phyloP scores from a whole-genome alignment of 495 filamentous ascomycete genomes.

The Penicillium maclennaniae region DNA sequence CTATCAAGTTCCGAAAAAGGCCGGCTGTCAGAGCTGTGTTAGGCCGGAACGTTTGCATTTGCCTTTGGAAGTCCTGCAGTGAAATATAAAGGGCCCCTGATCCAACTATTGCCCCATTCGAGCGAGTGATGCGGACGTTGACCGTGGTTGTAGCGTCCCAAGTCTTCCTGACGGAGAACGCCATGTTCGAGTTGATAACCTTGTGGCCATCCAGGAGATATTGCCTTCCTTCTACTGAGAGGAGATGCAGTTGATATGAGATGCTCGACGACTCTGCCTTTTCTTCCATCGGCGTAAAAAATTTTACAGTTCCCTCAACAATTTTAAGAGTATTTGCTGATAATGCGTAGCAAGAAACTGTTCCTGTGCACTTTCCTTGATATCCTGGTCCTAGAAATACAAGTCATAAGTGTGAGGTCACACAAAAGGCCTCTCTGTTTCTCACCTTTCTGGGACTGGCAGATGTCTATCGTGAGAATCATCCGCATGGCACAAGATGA shows the following conservation, averaged over 20 bases:
- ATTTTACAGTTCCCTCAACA: background rate
- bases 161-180: slow-evolving; percentile 48
- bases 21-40: background rate
- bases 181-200: slow-evolving; percentile 55
- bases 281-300: background rate
- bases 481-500: background rate
- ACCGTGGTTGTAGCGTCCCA: slow-evolving; percentile 64
- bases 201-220: slow-evolving; percentile 61
- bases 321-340: background rate
- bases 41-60: slow-evolving; percentile 52
- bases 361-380: background rate
- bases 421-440: background rate
- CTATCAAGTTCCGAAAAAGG: background rate
- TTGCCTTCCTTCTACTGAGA: slow-evolving; percentile 44
- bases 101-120: slow-evolving; percentile 45
- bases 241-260: slow-evolving; percentile 57
- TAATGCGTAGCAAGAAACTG: background rate
- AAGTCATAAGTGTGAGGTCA: background rate
- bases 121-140: slow-evolving; percentile 48
- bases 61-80: slow-evolving; percentile 50
- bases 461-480: background rate
- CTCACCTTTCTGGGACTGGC: background rate
- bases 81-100: slow-evolving; percentile 59
- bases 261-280: background rate
- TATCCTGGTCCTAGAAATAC: background rate